Conservation (phyloP, 306 rosid species). For the Quillaja saponaria region DNA sequence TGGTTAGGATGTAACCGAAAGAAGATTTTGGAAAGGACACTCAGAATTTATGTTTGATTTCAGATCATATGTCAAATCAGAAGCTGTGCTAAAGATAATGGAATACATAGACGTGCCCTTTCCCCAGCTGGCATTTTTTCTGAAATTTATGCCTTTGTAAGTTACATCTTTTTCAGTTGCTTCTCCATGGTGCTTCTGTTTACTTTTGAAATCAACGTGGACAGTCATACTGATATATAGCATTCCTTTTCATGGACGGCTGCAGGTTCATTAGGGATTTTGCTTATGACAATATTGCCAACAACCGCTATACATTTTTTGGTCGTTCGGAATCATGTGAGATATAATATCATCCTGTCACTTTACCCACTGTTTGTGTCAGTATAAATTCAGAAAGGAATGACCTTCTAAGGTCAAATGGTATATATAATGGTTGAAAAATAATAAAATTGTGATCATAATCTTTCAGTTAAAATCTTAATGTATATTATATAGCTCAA, state of each 20-base stretch:
- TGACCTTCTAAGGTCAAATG: slow-evolving; percentile 7
- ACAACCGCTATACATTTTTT: slow-evolving; percentile 78
- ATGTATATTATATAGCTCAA: slow-evolving; percentile 12
- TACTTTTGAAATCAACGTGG: slow-evolving; percentile 13
- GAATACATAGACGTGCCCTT: slow-evolving; percentile 80
- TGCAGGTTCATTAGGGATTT: slow-evolving; percentile 79
- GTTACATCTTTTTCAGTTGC: slow-evolving; percentile 30
- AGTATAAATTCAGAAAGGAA: slow-evolving; percentile 15
- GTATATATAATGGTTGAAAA: not conserved
- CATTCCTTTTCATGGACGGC: slow-evolving; percentile 11
- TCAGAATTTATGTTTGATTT: slow-evolving; percentile 36
- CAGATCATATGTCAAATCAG: slow-evolving; percentile 83
- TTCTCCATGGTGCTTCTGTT: not conserved
- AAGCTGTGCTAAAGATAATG: slow-evolving; percentile 94
- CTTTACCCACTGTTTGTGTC: slow-evolving; percentile 4
- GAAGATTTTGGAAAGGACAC: slow-evolving; percentile 21
- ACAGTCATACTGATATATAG: slow-evolving; percentile 11
- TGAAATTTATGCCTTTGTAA: slow-evolving; percentile 80
- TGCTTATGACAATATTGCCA: slow-evolving; percentile 82
- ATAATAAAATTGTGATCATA: slow-evolving; percentile 20
- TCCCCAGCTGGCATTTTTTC: slow-evolving; percentile 72
- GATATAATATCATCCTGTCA: slow-evolving; percentile 42
- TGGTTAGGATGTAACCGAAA: slow-evolving; percentile 11
- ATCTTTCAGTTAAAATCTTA: slow-evolving; percentile 22
- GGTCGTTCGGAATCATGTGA: slow-evolving; percentile 91